Percentiles rank a stretch among this genome's conserved stretches.
phyloP scores from a whole-genome alignment of 768 basidiomycete species.

The Naganishia friedmannii region DNA sequence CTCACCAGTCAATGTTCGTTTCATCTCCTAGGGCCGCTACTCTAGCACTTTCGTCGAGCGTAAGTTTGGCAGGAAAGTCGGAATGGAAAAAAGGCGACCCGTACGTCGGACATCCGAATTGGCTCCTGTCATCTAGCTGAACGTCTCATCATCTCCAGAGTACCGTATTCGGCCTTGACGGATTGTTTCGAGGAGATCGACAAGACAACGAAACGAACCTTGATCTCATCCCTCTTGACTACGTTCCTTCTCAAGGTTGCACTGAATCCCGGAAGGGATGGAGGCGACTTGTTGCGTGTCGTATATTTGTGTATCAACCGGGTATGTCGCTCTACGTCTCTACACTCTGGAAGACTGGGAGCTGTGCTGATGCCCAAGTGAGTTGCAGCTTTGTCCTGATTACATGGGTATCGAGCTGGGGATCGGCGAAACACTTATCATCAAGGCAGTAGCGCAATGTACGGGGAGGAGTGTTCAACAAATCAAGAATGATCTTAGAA shows the following conservation, averaged over 20 bases:
- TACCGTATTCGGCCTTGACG: constrained; percentile 89
- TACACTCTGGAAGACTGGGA: no score
- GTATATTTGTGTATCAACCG: constrained; percentile 97
- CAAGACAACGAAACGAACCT: constrained; percentile 88
- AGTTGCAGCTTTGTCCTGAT: constrained; percentile 81
- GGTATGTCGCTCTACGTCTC: constrained; percentile 55
- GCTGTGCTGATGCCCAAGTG: not conserved
- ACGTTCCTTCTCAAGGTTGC: constrained; percentile 86
- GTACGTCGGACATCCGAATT: constrained; percentile 58
- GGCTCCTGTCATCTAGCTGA: not conserved
- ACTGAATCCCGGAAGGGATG: constrained; percentile 72
- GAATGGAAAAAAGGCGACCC: constrained; percentile 72
- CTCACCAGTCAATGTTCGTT: constrained; percentile 5
- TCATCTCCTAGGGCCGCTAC: constrained; percentile 12
- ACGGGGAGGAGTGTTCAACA: constrained; percentile 79
- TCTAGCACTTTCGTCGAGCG: constrained; percentile 13
- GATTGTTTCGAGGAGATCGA: constrained; percentile 86
- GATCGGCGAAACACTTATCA: constrained; percentile 87
- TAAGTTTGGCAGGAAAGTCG: not conserved
- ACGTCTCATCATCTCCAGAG: constrained; percentile 56
- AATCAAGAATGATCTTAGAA: constrained; percentile 88
- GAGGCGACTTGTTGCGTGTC: constrained; percentile 72
- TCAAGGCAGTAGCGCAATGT: constrained; percentile 92
- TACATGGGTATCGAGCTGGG: constrained; percentile 93
- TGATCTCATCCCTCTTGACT: constrained; percentile 85